phyloP scores from a whole-genome alignment of 2,329 filamentous ascomycete genomes.

The Pseudogymnoascus sp. region DNA sequence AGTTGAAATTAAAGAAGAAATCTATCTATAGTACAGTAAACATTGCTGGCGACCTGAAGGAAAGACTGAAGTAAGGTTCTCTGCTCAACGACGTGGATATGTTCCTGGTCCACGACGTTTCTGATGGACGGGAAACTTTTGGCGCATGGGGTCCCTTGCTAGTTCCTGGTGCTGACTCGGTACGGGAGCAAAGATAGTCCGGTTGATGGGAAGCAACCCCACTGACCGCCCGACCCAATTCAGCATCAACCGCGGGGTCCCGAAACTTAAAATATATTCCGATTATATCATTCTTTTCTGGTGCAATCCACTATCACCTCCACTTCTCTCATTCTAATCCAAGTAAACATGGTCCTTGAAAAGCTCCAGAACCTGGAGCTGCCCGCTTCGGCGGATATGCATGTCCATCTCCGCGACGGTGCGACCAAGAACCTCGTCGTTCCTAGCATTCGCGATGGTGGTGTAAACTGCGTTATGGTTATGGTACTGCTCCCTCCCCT shows the following conservation, averaged over 20 bases:
- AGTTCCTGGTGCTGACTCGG: not conserved
- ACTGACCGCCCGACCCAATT: conserved; percentile 2
- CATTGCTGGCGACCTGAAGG: not conserved
- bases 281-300: not conserved
- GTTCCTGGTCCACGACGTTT: not conserved
- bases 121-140: not conserved
- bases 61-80: conserved; percentile 1
- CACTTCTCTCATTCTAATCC: not conserved
- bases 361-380: conserved; percentile 39
- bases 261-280: conserved; percentile 5
- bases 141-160: not conserved
- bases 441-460: conserved; percentile 49
- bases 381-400: conserved; percentile 56
- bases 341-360: conserved; percentile 14
- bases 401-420: conserved; percentile 61
- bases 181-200: not conserved
- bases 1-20: not conserved
- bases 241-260: not conserved
- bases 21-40: not conserved
- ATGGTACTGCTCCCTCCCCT: conserved; percentile 33
- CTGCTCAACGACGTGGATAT: not conserved
- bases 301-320: not conserved
- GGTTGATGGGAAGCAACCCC: not conserved
- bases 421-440: conserved; percentile 52
- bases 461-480: conserved; percentile 54